These are phyloP conservation scores for Salicornia ramosissima DNA, from an alignment of 148 eudicot genomes.

Conservation along the genomic window DNA sequence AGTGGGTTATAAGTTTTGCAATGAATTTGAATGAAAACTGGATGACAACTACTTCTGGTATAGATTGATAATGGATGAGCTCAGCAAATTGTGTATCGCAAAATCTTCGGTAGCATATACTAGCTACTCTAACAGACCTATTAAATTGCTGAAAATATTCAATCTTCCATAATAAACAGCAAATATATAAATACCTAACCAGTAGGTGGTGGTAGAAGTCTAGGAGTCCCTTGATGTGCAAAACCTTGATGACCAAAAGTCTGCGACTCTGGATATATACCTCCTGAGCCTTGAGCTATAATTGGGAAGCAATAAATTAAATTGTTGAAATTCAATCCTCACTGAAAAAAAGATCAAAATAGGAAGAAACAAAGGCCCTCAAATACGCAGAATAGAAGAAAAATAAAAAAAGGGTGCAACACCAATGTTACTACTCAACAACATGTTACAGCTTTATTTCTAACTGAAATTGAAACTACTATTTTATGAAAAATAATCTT, in stretches of 20 bases:
- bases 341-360: neutral
- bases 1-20: slow-evolving; percentile 23
- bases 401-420: no score
- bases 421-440: neutral
- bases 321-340: no score
- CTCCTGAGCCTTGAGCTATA: neutral
- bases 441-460: neutral
- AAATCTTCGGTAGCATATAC: neutral
- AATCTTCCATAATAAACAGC: neutral
- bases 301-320: neutral
- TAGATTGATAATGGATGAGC: slow-evolving; percentile 1
- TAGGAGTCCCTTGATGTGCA: neutral
- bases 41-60: neutral
- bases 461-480: no score
- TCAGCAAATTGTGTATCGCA: neutral
- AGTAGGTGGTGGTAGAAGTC: neutral
- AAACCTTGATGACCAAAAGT: neutral
- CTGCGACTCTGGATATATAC: neutral
- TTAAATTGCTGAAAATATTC: neutral
- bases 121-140: neutral
- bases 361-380: neutral
- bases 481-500: neutral
- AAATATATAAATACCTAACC: neutral
- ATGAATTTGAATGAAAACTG: slow-evolving; percentile 4
- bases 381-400: neutral